Conservation (phyloP, 805 yeast genomes). For the Wickerhamomyces chambardii region DNA sequence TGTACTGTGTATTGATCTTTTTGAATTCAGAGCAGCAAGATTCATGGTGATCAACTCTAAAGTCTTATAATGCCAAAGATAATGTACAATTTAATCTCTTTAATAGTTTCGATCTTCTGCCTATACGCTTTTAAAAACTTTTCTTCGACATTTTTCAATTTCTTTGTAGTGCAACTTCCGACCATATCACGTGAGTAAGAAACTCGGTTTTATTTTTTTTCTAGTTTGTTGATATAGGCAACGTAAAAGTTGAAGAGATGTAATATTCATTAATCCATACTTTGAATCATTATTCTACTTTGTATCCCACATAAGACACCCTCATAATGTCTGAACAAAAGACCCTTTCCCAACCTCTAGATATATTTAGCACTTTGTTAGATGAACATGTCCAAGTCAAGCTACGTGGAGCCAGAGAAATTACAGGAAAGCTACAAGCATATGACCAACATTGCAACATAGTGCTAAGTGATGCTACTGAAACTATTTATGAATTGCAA, state of each 20-base stretch:
- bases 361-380: conserved; percentile 72
- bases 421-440: conserved; percentile 84
- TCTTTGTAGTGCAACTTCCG: neutral
- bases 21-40: neutral
- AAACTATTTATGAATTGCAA: conserved; percentile 57
- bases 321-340: conserved; percentile 1
- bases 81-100: too few species aligned
- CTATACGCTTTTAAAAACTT: neutral
- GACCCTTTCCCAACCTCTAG: conserved; percentile 66
- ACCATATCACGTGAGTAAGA: neutral
- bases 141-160: neutral
- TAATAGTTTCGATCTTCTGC: too few species aligned
- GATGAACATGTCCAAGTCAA: conserved; percentile 86
- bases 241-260: too few species aligned
- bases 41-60: too few species aligned
- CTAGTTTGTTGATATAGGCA: too few species aligned
- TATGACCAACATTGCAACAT: conserved; percentile 96
- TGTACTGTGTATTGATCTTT: neutral
- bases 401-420: conserved; percentile 89
- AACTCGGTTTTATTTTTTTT: too few species aligned
- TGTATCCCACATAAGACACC: neutral
- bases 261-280: too few species aligned
- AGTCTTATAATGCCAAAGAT: too few species aligned
- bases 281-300: too few species aligned
- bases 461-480: conserved; percentile 89